phyloP scores from a whole-genome alignment of 169 alveolate species.

The Amoebophrya sp. region DNA sequence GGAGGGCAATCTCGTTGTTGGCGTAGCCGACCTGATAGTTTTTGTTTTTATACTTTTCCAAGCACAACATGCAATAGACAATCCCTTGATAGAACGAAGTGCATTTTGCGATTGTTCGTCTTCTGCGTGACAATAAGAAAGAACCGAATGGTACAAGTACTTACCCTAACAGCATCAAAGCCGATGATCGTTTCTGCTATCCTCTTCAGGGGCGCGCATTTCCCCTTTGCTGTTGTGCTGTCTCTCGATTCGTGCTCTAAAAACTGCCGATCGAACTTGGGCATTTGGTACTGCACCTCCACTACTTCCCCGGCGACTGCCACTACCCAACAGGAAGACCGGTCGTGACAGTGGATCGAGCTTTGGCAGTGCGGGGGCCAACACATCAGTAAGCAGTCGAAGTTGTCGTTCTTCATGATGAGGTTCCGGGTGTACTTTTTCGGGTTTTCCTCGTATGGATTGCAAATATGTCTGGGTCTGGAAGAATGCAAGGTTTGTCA shows the following conservation, averaged over 20 bases:
- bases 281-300: not conserved
- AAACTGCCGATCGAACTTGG: not conserved
- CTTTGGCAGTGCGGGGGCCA: not conserved
- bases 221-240: not conserved
- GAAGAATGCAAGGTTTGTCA: no score
- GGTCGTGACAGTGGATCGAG: not conserved
- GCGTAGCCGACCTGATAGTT: not conserved
- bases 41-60: no score
- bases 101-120: no score
- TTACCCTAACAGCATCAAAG: not conserved
- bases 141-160: not conserved
- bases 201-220: not conserved
- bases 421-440: not conserved
- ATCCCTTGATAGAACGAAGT: no score
- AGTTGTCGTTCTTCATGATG: not conserved
- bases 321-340: not conserved
- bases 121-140: no score
- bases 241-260: not conserved
- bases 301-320: not conserved
- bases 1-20: not conserved
- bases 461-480: no score
- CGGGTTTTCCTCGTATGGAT: not conserved
- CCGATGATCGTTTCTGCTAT: not conserved
- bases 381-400: not conserved
- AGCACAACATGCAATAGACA: no score